Evolutionary conservation across 176 grass and related monocot species (phyloP), one percentile per base, ranked within the genome.

Genomic region (Miscanthus lutarioriparius): DNA sequence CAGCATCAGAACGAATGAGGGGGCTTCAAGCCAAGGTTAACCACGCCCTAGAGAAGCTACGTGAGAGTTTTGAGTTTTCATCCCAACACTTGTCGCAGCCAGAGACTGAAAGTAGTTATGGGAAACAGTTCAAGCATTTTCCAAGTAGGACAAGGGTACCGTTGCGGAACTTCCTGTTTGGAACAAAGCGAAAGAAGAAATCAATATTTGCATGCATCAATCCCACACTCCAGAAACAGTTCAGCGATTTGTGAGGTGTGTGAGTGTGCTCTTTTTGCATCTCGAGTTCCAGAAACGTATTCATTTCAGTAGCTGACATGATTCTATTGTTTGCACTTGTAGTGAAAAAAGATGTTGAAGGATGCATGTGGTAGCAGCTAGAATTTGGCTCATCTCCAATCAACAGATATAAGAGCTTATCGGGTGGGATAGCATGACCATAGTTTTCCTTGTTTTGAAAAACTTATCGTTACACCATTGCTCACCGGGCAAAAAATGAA

Each of bases 151-250:
- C 44, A 0, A 88, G 90, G 26, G 90, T 94, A 40, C 95, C 95
- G 10, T 15, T 97, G 81, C 72, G 88, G 10, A 91, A 91, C 82
- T 97, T 97, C 76, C 82, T 97, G 27, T 97, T 97, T 10, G 88
- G 88, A 14, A 88, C 86, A 13, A 94, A 94, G 40, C 88, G 40
- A 3, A 94, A 94, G 86, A 97, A 97, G 49, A 94, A 89, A 33
- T 94, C 90, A 0, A 61, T 97, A 25, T 97, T 94, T 78, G 62
- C 80, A 19, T 88, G 90, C 67, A 90, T 97, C 45, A 92, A 92
- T 51, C 90, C 92, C 5, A 76, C 87, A n/a, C 63, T 89, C 33
- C 86, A 89, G 65, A 97, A 88, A 66, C 92, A 94, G 66, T 87
- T 78, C 62, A 92, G 78, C 70, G 90, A 92, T 45, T 47, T 91